A percentile compares a stretch with the other conserved stretches of the same genome.
Conservation (phyloP, 768 basidiomycete genomes). For the Auricularia sp. region DNA sequence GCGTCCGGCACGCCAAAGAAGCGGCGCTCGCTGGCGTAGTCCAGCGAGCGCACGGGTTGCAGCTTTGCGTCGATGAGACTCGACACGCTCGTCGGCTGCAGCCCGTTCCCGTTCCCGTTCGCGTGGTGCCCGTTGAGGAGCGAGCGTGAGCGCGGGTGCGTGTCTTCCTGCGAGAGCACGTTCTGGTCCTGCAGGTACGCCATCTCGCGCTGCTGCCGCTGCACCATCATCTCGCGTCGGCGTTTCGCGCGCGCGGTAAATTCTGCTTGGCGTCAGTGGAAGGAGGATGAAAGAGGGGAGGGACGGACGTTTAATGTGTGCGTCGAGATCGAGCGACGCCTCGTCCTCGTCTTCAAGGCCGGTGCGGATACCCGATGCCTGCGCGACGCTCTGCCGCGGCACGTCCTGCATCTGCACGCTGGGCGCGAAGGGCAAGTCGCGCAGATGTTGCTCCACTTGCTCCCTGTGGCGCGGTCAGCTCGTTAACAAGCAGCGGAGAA, state of each 20-base stretch:
- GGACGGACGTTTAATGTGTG: neutral
- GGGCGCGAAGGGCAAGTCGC: slow-evolving; percentile 61
- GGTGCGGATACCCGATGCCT: neutral
- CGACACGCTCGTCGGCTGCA: neutral
- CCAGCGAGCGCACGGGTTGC: neutral
- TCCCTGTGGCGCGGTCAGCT: slow-evolving; percentile 33
- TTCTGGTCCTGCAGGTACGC: neutral
- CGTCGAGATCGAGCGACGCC: neutral
- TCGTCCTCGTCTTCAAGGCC: neutral
- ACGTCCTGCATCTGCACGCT: slow-evolving; percentile 81
- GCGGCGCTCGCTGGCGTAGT: neutral
- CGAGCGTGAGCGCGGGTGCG: neutral
- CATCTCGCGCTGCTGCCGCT: too few species aligned
- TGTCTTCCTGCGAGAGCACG: neutral
- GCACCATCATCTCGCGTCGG: neutral
- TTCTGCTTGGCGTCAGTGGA: too few species aligned
- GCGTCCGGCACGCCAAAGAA: neutral
- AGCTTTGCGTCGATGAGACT: neutral
- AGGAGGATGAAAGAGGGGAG: too few species aligned
- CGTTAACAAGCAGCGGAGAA: neutral
- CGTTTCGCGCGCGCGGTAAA: neutral
- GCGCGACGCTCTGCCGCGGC: slow-evolving; percentile 53
- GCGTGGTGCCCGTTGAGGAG: neutral
- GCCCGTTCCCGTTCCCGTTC: neutral
- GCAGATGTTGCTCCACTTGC: slow-evolving; percentile 44